Evolutionary conservation across 1,284 basidiomycete genomes (phyloP), one percentile per base, ranked within the genome.

Genomic region (Tilletia caries): DNA sequence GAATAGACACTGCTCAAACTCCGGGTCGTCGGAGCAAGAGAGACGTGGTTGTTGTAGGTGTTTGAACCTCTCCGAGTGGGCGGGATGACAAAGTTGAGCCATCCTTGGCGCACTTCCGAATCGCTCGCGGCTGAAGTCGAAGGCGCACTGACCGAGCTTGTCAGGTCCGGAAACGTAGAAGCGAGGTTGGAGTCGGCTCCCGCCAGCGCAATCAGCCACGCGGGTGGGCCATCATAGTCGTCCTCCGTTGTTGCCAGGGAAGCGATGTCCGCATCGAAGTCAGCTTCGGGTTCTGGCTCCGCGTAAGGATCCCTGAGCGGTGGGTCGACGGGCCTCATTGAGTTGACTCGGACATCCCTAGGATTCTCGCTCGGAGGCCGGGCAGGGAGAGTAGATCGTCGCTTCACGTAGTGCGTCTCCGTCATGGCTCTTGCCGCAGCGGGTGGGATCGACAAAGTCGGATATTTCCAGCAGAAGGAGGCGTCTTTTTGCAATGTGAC

Each of bases 401-500:
- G 29, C 32, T 69, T 69, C 2, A 69, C 65, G 27, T 69, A 69
- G 44, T 69, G 68, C 25, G 64, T 65, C 25, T 64, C 44, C 10
- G 32, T 33, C 18, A 69, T 43, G 0, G 68, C 68, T 37, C 68
- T 32, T 29, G 65, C 68, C 2, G 68, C 68, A 18, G 68, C 68
- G 6, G 68, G 68, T 12, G 68, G 68, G 1, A 69, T 29, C 12
- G 68, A 69, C 29, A 69, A 41, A 20, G 64, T 69, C 15, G 68
- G 68, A 46, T 66, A 62, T 8, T 69, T 54, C 68, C 68, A 69
- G 18, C 48, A 46, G 64, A 69, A 69, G 8, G 48, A 67, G 1
- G 54, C 62, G 25, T 69, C 68, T 34, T 60, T 69, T 23, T 54
- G 52, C 3, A 54, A 54, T 4, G 52, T 54, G 25, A 54, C 52